Conservation (phyloP, 1,284 basidiomycete genomes). For the Thecaphora thlaspeos region DNA sequence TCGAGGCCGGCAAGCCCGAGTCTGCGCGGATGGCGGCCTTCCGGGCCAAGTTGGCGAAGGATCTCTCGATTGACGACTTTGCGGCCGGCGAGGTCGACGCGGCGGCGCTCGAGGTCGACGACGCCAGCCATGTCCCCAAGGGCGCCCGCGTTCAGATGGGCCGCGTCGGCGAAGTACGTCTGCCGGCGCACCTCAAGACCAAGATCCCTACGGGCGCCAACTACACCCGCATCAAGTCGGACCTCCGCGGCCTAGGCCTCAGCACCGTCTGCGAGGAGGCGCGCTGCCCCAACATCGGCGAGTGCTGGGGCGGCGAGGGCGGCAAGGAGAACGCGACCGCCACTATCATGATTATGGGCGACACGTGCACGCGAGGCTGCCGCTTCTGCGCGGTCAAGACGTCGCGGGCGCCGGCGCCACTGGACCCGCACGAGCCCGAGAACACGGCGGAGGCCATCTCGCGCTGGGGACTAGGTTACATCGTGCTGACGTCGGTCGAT, state of each 20-base stretch:
- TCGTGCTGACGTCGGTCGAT: conserved; percentile 94
- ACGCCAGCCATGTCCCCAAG: background rate
- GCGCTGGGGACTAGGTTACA: conserved; percentile 97
- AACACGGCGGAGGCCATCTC: conserved; percentile 97
- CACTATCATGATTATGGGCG: conserved; percentile 99
- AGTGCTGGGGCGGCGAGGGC: conserved; percentile 90
- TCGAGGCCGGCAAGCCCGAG: background rate
- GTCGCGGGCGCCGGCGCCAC: conserved; percentile 77
- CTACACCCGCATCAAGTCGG: conserved; percentile 90
- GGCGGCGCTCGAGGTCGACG: conserved; percentile 6
- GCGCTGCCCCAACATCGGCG: conserved; percentile 96
- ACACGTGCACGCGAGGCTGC: conserved; percentile 96
- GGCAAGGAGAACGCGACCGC: conserved; percentile 76
- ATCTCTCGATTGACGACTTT: conserved; percentile 47
- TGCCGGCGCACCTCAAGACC: conserved; percentile 90
- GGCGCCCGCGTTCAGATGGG: conserved; percentile 41
- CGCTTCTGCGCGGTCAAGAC: conserved; percentile 98
- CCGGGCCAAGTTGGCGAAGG: conserved; percentile 39
- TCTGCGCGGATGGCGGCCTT: conserved; percentile 36
- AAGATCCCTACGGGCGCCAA: conserved; percentile 75
- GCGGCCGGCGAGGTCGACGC: conserved; percentile 21
- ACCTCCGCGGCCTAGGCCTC: conserved; percentile 83
- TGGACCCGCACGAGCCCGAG: conserved; percentile 96
- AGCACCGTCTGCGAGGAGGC: conserved; percentile 99
- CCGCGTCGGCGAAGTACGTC: conserved; percentile 61